A percentile compares a stretch with the other conserved stretches of the same genome.
phyloP scores from a whole-genome alignment of 164 flowering plant species.

The Vitis cinerea region DNA sequence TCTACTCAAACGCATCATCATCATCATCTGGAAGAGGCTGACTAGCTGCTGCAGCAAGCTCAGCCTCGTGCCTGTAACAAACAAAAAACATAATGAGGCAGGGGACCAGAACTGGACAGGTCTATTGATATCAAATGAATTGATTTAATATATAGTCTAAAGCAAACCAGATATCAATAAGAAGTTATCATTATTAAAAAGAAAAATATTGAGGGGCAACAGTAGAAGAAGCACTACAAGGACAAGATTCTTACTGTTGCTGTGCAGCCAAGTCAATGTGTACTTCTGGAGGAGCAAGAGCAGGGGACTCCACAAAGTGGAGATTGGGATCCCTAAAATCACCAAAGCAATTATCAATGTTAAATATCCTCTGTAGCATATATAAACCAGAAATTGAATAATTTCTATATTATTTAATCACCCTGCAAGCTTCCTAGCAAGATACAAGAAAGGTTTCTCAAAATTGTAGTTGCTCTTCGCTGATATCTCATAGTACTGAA shows the following conservation, averaged over 20 bases:
- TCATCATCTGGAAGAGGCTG: conserved; percentile 42
- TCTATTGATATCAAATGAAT: no score
- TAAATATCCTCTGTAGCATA: neutral
- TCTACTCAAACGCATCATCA: conserved; percentile 30
- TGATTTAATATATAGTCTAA: no score
- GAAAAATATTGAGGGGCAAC: neutral
- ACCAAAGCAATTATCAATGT: neutral
- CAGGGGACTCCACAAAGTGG: conserved; percentile 64
- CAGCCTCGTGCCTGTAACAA: conserved; percentile 30
- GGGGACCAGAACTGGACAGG: no score
- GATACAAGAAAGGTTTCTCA: conserved; percentile 71
- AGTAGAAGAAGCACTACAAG: neutral
- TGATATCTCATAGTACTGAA: conserved; percentile 71
- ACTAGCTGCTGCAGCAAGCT: conserved; percentile 21
- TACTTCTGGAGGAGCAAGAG: conserved; percentile 74
- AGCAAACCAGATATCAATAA: neutral
- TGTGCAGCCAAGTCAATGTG: conserved; percentile 55
- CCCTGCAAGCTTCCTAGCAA: conserved; percentile 74
- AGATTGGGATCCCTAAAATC: conserved; percentile 44
- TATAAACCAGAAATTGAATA: neutral
- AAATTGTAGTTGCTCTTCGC: conserved; percentile 72
- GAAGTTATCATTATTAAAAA: neutral
- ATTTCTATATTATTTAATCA: conserved; percentile 12
- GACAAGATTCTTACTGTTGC: conserved; percentile 34
- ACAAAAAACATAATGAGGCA: neutral